Percentiles rank a stretch among this genome's conserved stretches.
Conservation (phyloP, 1,139 yeast species). For the Saccharomycopsis crataegensis region DNA sequence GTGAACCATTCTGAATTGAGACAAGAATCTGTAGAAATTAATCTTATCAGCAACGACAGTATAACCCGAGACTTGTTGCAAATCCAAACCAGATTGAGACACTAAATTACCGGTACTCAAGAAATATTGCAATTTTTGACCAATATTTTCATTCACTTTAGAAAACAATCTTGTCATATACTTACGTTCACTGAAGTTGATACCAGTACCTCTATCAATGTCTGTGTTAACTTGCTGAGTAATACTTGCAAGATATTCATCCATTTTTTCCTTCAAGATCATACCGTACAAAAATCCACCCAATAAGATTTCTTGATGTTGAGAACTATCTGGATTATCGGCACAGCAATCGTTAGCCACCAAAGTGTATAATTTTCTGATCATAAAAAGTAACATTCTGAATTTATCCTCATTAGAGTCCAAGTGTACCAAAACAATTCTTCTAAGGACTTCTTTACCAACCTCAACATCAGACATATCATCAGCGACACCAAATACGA, state of each 20-base stretch:
- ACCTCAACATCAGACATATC: constrained; percentile 86
- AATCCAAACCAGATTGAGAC: constrained; percentile 92
- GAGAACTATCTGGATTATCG: constrained; percentile 98
- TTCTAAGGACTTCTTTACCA: constrained; percentile 73
- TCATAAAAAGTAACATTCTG: constrained; percentile 83
- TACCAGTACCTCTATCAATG: constrained; percentile 71
- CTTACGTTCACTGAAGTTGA: constrained; percentile 75
- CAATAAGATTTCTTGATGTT: constrained; percentile 91
- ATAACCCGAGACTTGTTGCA: constrained; percentile 97
- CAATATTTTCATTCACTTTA: constrained; percentile 87
- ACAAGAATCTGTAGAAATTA: constrained; percentile 90
- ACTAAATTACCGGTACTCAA: constrained; percentile 95
- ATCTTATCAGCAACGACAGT: constrained; percentile 98
- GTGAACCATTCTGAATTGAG: constrained; percentile 99
- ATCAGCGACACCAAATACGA: constrained; percentile 83
- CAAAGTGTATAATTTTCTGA: constrained; percentile 85
- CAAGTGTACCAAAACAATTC: constrained; percentile 88
- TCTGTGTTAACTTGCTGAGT: constrained; percentile 72
- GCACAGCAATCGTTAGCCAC: constrained; percentile 97
- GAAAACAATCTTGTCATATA: constrained; percentile 74
- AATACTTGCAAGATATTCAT: constrained; percentile 76
- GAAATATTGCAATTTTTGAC: constrained; percentile 89
- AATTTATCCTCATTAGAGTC: constrained; percentile 70
- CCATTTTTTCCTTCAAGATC: constrained; percentile 94
- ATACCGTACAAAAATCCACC: constrained; percentile 97